Base-by-base conservation (phyloP, 163 green algal genomes). In the Volvox carteri region DNA sequence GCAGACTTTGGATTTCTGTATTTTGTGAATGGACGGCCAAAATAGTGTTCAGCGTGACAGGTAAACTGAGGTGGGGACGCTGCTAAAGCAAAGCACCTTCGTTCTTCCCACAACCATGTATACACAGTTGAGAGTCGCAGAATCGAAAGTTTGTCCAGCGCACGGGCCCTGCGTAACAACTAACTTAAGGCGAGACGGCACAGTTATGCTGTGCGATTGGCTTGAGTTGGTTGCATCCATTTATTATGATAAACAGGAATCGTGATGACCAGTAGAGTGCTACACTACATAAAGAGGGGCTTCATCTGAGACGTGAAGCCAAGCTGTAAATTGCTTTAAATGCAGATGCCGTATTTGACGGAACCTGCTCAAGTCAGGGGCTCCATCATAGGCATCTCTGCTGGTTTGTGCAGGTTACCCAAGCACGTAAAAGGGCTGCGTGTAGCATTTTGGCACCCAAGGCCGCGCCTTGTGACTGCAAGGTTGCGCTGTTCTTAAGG, bases 101-200 rank as follows among this genome's bases (percentile, higher is more conserved):
- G 19, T 93, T 9, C 92, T 75, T 25, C 93, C 92, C 1, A 95
- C 76, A 23, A 86, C 89, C 0, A 95, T 60, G 68, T 6, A 78
- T 30, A 41, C 76, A 5, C 23, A 86, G 81, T 83, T 84, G 46
- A 35, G 72, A 41, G 18, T 67, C 28, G 23, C 30, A 9, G 54
- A 30, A 23, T 85, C 78, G 58, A 89, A 87, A 0, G 28, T 54
- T 16, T 84, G 87, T 11, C 86, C 89, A 39, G 56, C 21, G 42
- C 89, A 90, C 4, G 89, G 89, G 0, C 91, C 91, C 37, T 85
- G 65, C 48, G 44, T 86, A 2, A 76, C 81, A 30, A 80, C 33
- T 1, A 92, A 68, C 21, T 35, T 62, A 7, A 94, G 48, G 28
- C 25, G 25, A 2, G 46, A 30, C 9, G 88, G 75, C 35, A 46